Evolutionary conservation across 148 eudicot genomes (phyloP).

Genomic region (Hydrangea macrophylla): DNA sequence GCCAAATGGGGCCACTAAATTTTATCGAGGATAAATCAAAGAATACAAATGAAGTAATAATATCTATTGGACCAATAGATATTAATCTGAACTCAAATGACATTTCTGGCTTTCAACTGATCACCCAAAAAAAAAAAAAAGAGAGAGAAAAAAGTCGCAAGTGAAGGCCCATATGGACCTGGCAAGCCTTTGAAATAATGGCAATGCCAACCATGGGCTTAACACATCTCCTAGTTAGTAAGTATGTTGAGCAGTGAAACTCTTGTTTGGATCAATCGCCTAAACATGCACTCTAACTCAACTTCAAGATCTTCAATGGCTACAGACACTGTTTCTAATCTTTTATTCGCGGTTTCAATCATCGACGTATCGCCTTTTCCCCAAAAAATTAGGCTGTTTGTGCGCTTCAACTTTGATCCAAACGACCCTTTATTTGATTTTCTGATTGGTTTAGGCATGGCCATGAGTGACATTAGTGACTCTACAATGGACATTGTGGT

Average conservation of each 20-base stretch:
- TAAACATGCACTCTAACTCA: conserved; percentile 58
- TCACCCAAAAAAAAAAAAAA: no score
- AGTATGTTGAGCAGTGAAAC: conserved; percentile 67
- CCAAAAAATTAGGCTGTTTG: conserved; percentile 36
- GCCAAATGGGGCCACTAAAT: no score
- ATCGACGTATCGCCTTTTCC: conserved; percentile 42
- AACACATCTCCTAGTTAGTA: conserved; percentile 25
- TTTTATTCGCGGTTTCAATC: conserved; percentile 28
- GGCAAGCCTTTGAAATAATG: conserved; percentile 5
- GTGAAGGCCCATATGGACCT: no score
- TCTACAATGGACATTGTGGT: conserved; percentile 49
- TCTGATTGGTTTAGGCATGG: conserved; percentile 35
- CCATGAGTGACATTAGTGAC: conserved; percentile 48
- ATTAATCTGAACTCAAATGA: no score
- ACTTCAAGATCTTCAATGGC: conserved; percentile 51
- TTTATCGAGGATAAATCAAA: no score
- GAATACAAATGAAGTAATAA: no score
- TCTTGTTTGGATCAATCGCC: conserved; percentile 63
- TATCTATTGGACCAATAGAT: no score
- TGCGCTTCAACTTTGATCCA: conserved; percentile 30
- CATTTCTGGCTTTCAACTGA: neutral
- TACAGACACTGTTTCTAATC: conserved; percentile 44
- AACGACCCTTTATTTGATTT: conserved; percentile 30
- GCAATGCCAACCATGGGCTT: neutral
- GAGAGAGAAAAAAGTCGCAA: no score